A percentile compares a stretch with the other conserved stretches of the same genome.
These are phyloP conservation scores for Nemania abortiva DNA, from an alignment of 2,329 filamentous ascomycete species.

Conservation along the genomic window DNA sequence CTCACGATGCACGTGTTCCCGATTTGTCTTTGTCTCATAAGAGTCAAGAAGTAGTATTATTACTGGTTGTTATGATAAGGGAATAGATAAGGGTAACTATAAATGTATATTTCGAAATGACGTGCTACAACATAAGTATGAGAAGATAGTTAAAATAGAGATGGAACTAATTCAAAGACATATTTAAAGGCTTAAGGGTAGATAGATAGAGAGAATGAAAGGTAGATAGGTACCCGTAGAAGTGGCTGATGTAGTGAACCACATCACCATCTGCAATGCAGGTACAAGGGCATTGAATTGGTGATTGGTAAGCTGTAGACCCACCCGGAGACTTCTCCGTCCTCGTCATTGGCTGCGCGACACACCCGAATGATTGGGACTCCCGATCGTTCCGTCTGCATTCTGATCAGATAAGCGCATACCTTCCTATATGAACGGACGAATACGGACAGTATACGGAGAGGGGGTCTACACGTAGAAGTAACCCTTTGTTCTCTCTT, in stretches of 20 bases:
- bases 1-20: not conserved
- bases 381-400: not conserved
- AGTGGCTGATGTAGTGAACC: not conserved
- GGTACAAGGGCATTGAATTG: not conserved
- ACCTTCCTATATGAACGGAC: not conserved
- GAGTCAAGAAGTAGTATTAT: not conserved
- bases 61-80: not conserved
- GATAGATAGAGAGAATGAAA: not conserved
- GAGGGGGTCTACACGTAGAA: not conserved
- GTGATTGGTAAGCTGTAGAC: conserved; percentile 2
- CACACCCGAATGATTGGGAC: not conserved
- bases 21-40: not conserved
- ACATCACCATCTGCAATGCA: not conserved
- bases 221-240: not conserved
- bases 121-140: not conserved
- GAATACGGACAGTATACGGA: not conserved
- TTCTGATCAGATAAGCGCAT: not conserved
- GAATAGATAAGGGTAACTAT: not conserved
- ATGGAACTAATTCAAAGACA: not conserved
- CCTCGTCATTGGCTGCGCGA: not conserved
- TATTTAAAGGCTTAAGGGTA: not conserved
- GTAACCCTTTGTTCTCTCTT: not conserved
- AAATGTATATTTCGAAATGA: not conserved
- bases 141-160: not conserved
- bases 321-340: not conserved